phyloP scores from a whole-genome alignment of 495 filamentous ascomycete genomes.

The Penicillium silybi region DNA sequence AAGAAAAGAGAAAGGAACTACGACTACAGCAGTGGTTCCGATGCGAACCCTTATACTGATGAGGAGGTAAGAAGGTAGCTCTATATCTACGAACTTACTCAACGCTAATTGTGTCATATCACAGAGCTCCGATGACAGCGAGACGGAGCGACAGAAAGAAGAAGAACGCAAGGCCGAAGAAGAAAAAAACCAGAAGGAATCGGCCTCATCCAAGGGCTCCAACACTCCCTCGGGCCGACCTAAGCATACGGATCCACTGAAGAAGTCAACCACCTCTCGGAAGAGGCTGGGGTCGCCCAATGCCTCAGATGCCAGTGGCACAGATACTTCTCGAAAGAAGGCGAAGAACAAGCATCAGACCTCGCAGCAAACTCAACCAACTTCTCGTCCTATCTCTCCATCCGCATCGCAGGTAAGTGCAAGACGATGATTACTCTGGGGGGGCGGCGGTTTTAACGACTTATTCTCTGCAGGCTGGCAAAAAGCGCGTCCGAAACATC shows the following conservation, averaged over 20 bases:
- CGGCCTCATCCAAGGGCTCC: slow-evolving; percentile 64
- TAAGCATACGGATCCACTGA: slow-evolving; percentile 47
- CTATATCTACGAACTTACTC: neutral
- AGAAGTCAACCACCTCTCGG: slow-evolving; percentile 56
- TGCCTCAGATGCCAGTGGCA: slow-evolving; percentile 83
- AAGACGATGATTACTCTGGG: neutral
- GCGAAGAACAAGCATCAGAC: slow-evolving; percentile 63
- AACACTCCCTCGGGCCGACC: slow-evolving; percentile 69
- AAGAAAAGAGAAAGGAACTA: slow-evolving; percentile 79
- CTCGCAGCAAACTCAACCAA: slow-evolving; percentile 48
- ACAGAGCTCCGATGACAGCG: slow-evolving; percentile 44
- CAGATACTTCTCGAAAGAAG: slow-evolving; percentile 86
- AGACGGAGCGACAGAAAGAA: slow-evolving; percentile 56
- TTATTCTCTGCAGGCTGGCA: slow-evolving; percentile 27
- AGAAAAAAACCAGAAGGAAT: slow-evolving; percentile 52
- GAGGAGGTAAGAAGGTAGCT: slow-evolving; percentile 34
- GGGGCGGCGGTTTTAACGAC: slow-evolving; percentile 10
- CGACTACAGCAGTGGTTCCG: slow-evolving; percentile 73
- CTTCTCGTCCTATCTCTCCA: slow-evolving; percentile 52
- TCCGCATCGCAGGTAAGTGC: slow-evolving; percentile 34
- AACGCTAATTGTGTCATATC: slow-evolving; percentile 4
- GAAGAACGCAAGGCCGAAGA: slow-evolving; percentile 69
- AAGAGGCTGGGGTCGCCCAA: slow-evolving; percentile 87
- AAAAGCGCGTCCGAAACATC: slow-evolving; percentile 44
- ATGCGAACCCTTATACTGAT: slow-evolving; percentile 70